Evolutionary conservation across 441 rosid species (phyloP).

Genomic region (Pelargonium myrrhifolium): DNA sequence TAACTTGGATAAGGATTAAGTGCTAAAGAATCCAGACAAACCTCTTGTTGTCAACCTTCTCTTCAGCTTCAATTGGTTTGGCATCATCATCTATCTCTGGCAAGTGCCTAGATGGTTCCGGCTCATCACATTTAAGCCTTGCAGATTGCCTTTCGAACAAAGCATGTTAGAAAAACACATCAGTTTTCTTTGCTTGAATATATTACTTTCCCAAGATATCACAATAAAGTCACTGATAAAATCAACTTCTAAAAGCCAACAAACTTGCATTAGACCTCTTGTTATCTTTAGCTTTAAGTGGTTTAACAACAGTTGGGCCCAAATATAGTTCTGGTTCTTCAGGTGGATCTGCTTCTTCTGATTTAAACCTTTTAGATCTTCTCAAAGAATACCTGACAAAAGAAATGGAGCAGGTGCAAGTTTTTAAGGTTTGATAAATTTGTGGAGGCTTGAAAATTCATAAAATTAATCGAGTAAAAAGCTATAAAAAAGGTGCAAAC

Average conservation of each 20-base stretch:
- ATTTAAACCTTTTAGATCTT: constrained; percentile 6
- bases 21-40: neutral
- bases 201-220: neutral
- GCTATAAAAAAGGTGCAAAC: constrained; percentile 13
- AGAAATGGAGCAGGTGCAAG: neutral
- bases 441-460: neutral
- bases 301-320: neutral
- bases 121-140: constrained; percentile 21
- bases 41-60: neutral
- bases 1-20: neutral
- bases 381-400: constrained; percentile 16
- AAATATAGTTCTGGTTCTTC: neutral
- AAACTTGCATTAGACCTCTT: neutral
- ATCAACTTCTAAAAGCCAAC: neutral
- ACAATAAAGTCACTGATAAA: neutral
- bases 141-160: constrained; percentile 30
- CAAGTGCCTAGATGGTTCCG: constrained; percentile 22
- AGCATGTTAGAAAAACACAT: constrained; percentile 20
- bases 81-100: constrained; percentile 19
- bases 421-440: neutral
- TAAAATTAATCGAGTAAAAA: constrained; percentile 5
- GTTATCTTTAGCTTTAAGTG: neutral
- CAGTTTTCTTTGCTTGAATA: neutral
- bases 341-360: neutral
- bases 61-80: neutral